Percentiles rank a stretch among this genome's conserved stretches.
phyloP scores from a whole-genome alignment of 2,329 filamentous ascomycete species.

The Leptographium radiaticola region DNA sequence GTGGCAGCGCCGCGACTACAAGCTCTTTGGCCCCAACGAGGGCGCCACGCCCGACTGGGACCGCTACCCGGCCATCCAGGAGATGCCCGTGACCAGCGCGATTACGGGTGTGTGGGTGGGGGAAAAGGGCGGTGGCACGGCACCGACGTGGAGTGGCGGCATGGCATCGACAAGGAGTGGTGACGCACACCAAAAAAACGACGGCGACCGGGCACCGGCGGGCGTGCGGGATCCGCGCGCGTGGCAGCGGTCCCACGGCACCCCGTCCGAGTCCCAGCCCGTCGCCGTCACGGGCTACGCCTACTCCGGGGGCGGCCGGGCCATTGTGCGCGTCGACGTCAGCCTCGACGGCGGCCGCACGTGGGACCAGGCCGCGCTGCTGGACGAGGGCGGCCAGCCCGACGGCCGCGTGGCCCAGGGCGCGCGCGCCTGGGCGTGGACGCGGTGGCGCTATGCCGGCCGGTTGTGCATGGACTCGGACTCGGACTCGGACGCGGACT shows the following conservation, averaged over 20 bases:
- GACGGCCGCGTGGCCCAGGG: slow-evolving; percentile 10
- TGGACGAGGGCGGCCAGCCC: slow-evolving; percentile 26
- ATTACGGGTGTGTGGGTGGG: slow-evolving; percentile 40
- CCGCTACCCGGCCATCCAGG: slow-evolving; percentile 49
- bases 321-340: slow-evolving; percentile 54
- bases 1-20: slow-evolving; percentile 57
- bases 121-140: too few relatives aligned
- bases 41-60: slow-evolving; percentile 46
- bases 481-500: not conserved
- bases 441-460: slow-evolving; percentile 45
- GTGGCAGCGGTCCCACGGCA: slow-evolving; percentile 4
- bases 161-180: too few relatives aligned
- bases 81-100: slow-evolving; percentile 56
- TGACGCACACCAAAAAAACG: too few relatives aligned
- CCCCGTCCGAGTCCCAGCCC: slow-evolving; percentile 2
- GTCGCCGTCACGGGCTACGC: slow-evolving; percentile 48
- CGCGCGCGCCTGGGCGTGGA: slow-evolving; percentile 46
- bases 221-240: slow-evolving; percentile 9
- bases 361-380: slow-evolving; percentile 50
- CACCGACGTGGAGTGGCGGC: too few relatives aligned
- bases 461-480: slow-evolving; percentile 21
- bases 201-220: slow-evolving; percentile 4
- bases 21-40: slow-evolving; percentile 54
- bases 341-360: slow-evolving; percentile 48
- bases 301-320: slow-evolving; percentile 53